A percentile compares a stretch with the other conserved stretches of the same genome.
phyloP scores from a whole-genome alignment of 257 asterid genomes.

The Vinca minor region DNA sequence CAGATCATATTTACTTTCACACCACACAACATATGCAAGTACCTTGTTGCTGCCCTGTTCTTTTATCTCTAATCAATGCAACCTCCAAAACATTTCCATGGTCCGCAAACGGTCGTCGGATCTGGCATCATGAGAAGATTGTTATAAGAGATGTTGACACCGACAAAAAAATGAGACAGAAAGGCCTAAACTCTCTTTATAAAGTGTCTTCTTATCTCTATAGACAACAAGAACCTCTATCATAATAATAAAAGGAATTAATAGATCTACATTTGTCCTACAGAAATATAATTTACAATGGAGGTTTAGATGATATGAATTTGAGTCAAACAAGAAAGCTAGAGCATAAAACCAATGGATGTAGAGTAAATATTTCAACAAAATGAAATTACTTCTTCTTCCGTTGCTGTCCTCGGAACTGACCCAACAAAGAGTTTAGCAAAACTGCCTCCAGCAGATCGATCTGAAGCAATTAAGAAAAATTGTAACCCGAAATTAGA shows the following conservation, averaged over 20 bases:
- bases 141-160: not conserved
- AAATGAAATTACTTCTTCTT: slow-evolving; percentile 67
- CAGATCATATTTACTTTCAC: slow-evolving; percentile 14
- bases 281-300: not conserved
- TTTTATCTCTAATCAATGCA: slow-evolving; percentile 86
- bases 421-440: slow-evolving; percentile 93
- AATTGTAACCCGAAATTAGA: too few relatives aligned
- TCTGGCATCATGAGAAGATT: slow-evolving; percentile 33
- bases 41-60: slow-evolving; percentile 98
- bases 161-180: not conserved
- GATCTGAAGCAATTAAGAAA: slow-evolving; percentile 28
- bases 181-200: too few relatives aligned
- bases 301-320: not conserved
- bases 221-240: not conserved
- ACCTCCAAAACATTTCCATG: slow-evolving; percentile 85
- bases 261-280: not conserved
- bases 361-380: not conserved
- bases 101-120: slow-evolving; percentile 73
- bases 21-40: slow-evolving; percentile 26
- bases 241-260: too few relatives aligned
- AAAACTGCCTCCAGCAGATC: slow-evolving; percentile 47
- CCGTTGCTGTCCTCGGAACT: slow-evolving; percentile 80
- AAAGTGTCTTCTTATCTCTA: not conserved
- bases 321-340: not conserved
- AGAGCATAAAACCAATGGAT: not conserved